A percentile compares a stretch with the other conserved stretches of the same genome.
These are phyloP conservation scores for Teunomyces gatunensis DNA, from an alignment of 805 yeast species.

Conservation along the genomic window DNA sequence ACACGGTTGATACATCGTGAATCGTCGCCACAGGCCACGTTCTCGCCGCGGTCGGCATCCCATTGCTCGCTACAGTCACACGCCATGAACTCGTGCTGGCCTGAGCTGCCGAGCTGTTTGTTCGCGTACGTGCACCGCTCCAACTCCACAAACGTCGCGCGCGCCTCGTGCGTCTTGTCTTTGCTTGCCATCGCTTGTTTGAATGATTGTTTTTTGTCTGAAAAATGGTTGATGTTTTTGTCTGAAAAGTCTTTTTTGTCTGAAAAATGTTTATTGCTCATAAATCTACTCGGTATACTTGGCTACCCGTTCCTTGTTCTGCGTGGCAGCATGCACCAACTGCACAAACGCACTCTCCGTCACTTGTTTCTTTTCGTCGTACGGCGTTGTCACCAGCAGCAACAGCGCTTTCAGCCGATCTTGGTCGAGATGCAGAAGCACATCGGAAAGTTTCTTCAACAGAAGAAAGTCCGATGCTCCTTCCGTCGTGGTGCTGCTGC, in stretches of 20 bases:
- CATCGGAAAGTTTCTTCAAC: constrained; percentile 29
- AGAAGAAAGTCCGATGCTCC: constrained; percentile 12
- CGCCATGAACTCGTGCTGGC: constrained; percentile 79
- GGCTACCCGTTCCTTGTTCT: constrained; percentile 50
- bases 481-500: constrained; percentile 2
- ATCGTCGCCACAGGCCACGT: constrained; percentile 76
- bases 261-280: background rate
- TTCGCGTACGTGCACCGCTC: constrained; percentile 60
- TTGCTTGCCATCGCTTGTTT: constrained; percentile 21
- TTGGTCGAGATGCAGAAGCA: constrained; percentile 17
- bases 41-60: constrained; percentile 34
- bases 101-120: constrained; percentile 64
- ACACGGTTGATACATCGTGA: constrained; percentile 90
- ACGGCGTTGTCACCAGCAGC: constrained; percentile 1
- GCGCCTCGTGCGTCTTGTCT: constrained; percentile 68
- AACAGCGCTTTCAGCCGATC: constrained; percentile 24
- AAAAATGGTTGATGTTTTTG: background rate
- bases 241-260: background rate
- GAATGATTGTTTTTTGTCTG: constrained; percentile 14
- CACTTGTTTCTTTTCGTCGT: constrained; percentile 31
- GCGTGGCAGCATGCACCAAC: constrained; percentile 65
- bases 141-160: constrained; percentile 52
- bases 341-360: constrained; percentile 63
- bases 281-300: constrained; percentile 8
- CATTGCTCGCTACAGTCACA: constrained; percentile 77